Conservation (phyloP, 2,329 filamentous ascomycete species). For the Ophiosphaerella korrae region DNA sequence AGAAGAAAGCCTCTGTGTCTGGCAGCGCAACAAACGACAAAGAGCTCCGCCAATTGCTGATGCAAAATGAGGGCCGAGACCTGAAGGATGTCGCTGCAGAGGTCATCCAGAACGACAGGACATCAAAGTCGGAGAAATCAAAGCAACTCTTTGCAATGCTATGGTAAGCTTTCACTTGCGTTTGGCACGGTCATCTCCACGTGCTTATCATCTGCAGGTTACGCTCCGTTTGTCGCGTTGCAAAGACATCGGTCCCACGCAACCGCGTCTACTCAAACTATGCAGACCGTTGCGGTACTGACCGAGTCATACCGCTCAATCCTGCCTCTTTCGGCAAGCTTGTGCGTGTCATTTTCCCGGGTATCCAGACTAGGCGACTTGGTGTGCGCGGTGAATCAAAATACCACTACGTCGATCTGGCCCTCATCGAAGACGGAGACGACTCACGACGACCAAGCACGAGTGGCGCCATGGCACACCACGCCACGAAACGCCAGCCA, state of each 20-base stretch:
- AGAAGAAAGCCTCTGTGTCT: slow-evolving; percentile 63
- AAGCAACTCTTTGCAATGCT: slow-evolving; percentile 89
- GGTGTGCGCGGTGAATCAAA: slow-evolving; percentile 97
- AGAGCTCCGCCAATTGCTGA: slow-evolving; percentile 77
- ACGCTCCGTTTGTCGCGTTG: slow-evolving; percentile 69
- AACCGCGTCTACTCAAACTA: slow-evolving; percentile 96
- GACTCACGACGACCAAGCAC: slow-evolving; percentile 25
- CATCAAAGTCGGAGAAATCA: slow-evolving; percentile 79
- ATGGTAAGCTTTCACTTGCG: slow-evolving; percentile 62
- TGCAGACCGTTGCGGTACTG: slow-evolving; percentile 87
- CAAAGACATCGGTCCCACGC: slow-evolving; percentile 85
- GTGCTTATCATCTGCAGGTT: slow-evolving; percentile 62
- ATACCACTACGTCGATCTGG: slow-evolving; percentile 80
- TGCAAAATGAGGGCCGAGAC: slow-evolving; percentile 68
- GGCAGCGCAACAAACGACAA: slow-evolving; percentile 80
- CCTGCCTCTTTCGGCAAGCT: slow-evolving; percentile 98
- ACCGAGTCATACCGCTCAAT: slow-evolving; percentile 92
- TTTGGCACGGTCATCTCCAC: not conserved
- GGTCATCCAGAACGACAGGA: slow-evolving; percentile 78
- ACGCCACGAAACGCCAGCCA: slow-evolving; percentile 35
- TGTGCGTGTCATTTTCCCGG: slow-evolving; percentile 93
- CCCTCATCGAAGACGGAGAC: slow-evolving; percentile 47
- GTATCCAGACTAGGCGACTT: slow-evolving; percentile 87
- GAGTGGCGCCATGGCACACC: slow-evolving; percentile 27
- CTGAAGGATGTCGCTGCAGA: slow-evolving; percentile 76